Evolutionary conservation across 345 rosid genomes (phyloP), one percentile per base, ranked within the genome.

Genomic region (Sonneratia caseolaris): DNA sequence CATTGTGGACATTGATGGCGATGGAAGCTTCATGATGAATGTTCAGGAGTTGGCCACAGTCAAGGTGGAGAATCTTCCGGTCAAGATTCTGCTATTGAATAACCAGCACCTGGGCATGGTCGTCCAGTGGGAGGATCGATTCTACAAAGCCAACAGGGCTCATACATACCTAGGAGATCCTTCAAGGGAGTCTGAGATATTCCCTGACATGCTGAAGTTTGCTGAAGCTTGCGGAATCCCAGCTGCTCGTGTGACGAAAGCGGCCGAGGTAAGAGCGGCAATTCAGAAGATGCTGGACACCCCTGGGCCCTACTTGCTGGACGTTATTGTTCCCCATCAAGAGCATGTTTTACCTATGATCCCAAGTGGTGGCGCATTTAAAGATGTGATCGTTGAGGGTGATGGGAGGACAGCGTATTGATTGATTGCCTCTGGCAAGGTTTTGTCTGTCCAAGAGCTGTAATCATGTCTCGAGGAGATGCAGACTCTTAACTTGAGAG

Each of bases 81-180:
- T 95, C 71, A 95, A 95, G 87, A 80, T 95, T 76, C 35, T 95
- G 66, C 70, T 92, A 49, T 51, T 95, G 79, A 92, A 95, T 69
- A 95, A 95, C 80, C 99, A 95, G 81, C 99, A 95, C 79, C 82
- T 92, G 76, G 99, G 98, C 7, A 95, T 95, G 99, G 99, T 95
- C 68, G 79, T 90, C 74, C 97, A 95, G 40, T 89, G 94, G 97
- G 99, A 95, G 80, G 98, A 92, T 80, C 81, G 93, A 22, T 95
- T 92, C 79, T 95, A 87, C 74, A 95, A 95, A 82, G 91, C 98
- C 48, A 92, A 96, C 76, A 76, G 99, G 77, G 97, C 97, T 49
- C 95, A 96, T 69, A 87, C 99, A 1, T 96, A 82, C 70, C 81
- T 96, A 16, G 98, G 99, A 3, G 78, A 92, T 70, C 99, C 99